These are phyloP conservation scores for Talaromyces atroroseus DNA, from an alignment of 2,329 filamentous ascomycete species.

Conservation along the genomic window DNA sequence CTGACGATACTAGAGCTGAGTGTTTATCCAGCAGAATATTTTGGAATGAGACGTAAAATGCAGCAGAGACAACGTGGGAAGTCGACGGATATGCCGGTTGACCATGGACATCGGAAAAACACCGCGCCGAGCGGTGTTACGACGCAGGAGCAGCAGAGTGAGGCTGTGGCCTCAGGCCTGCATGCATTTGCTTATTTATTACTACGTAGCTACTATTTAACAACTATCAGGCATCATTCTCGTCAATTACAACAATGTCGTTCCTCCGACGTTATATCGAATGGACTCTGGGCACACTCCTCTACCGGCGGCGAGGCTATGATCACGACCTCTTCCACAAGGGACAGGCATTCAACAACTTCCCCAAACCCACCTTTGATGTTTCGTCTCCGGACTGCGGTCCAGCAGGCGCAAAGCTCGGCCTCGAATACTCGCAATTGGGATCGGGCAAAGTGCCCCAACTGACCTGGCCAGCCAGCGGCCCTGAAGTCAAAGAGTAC, in stretches of 20 bases:
- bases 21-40: neutral
- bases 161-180: too few relatives aligned
- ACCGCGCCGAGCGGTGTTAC: neutral
- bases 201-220: neutral
- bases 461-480: neutral
- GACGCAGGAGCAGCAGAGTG: neutral
- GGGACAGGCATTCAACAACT: neutral
- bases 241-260: neutral
- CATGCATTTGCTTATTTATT: neutral
- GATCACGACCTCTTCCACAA: neutral
- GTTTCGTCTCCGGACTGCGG: neutral
- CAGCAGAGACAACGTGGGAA: neutral
- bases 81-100: neutral
- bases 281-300: neutral
- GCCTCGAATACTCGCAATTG: neutral
- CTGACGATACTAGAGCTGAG: neutral
- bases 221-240: too few relatives aligned
- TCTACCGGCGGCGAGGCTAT: neutral
- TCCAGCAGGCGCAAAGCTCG: neutral
- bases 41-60: neutral
- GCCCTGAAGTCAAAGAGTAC: constrained; percentile 1
- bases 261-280: neutral
- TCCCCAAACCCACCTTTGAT: neutral
- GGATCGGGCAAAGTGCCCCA: neutral
- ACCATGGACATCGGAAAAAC: neutral